Conservation (phyloP, 257 asterid genomes). For the Nicotiana noctiflora region DNA sequence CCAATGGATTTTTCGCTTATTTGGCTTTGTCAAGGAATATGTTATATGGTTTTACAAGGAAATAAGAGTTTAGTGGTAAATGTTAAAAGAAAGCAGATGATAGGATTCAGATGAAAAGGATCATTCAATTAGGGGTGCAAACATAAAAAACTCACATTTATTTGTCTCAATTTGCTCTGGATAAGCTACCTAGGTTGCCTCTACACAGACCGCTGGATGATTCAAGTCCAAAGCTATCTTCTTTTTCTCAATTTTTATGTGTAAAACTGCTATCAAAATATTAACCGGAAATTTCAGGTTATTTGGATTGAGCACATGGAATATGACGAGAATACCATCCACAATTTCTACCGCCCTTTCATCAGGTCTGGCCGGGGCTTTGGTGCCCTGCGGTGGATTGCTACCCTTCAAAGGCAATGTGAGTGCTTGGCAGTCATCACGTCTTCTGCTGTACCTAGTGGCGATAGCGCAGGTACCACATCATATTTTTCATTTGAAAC, state of each 20-base stretch:
- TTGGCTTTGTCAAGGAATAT: background rate
- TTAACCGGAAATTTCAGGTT: constrained; percentile 38
- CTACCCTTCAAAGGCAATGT: constrained; percentile 59
- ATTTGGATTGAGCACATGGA: constrained; percentile 82
- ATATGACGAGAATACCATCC: constrained; percentile 52
- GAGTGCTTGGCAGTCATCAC: constrained; percentile 38
- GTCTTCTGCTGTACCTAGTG: constrained; percentile 37
- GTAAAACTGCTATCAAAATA: background rate
- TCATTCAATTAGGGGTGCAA: background rate
- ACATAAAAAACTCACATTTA: background rate
- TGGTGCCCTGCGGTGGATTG: constrained; percentile 81
- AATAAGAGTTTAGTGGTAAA: background rate
- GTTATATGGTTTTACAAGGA: background rate
- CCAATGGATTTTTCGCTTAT: background rate
- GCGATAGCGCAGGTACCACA: constrained; percentile 47
- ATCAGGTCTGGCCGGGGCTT: constrained; percentile 64
- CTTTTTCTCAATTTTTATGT: background rate
- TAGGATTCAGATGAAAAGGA: background rate
- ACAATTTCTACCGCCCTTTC: constrained; percentile 49
- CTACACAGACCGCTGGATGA: background rate
- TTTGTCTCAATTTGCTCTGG: background rate
- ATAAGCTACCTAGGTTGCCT: background rate
- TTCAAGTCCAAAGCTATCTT: background rate
- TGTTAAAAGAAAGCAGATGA: background rate
- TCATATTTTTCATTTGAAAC: background rate